Percentiles rank a stretch among this genome's conserved stretches.
Evolutionary conservation across 139 green algal species (phyloP).

Genomic region (Auxenochlorella protothecoides): DNA sequence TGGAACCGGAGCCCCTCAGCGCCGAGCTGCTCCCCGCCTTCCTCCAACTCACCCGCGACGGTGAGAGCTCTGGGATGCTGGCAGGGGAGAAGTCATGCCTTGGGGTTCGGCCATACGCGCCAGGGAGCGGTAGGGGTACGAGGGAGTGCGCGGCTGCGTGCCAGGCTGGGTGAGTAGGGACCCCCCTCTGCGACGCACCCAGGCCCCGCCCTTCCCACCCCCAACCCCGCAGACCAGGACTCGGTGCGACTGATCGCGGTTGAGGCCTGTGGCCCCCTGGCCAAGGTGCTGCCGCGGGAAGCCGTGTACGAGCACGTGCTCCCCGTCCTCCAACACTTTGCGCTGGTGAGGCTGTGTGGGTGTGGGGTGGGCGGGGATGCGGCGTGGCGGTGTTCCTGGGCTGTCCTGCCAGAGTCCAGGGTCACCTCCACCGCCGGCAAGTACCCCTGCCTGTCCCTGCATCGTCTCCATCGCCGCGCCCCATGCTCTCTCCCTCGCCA

Average conservation of each 20-base stretch:
- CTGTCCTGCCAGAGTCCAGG: too few relatives aligned
- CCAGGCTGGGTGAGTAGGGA: too few relatives aligned
- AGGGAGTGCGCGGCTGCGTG: too few relatives aligned
- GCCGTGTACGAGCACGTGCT: slow-evolving; percentile 55
- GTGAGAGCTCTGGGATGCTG: slow-evolving; percentile 30
- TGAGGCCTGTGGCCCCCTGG: slow-evolving; percentile 77
- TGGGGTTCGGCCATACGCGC: too few relatives aligned
- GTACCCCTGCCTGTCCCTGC: too few relatives aligned
- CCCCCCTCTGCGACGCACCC: too few relatives aligned
- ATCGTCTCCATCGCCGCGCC: too few relatives aligned
- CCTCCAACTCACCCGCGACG: slow-evolving; percentile 76
- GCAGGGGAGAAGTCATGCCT: too few relatives aligned
- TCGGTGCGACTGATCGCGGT: slow-evolving; percentile 93
- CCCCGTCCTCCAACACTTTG: slow-evolving; percentile 56
- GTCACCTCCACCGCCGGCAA: too few relatives aligned
- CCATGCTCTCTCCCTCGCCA: too few relatives aligned
- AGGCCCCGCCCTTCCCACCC: slow-evolving; percentile 5
- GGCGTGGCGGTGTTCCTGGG: not conserved
- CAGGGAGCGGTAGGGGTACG: too few relatives aligned
- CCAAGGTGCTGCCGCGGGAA: slow-evolving; percentile 64
- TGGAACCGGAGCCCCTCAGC: slow-evolving; percentile 66
- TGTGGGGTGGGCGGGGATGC: too few relatives aligned
- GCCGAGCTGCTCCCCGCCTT: slow-evolving; percentile 84
- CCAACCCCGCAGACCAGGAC: slow-evolving; percentile 77
- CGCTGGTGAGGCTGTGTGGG: slow-evolving; percentile 34